A percentile compares a stretch with the other conserved stretches of the same genome.
Conservation (phyloP, 2,329 filamentous ascomycete species). For the Fusarium camptoceras region DNA sequence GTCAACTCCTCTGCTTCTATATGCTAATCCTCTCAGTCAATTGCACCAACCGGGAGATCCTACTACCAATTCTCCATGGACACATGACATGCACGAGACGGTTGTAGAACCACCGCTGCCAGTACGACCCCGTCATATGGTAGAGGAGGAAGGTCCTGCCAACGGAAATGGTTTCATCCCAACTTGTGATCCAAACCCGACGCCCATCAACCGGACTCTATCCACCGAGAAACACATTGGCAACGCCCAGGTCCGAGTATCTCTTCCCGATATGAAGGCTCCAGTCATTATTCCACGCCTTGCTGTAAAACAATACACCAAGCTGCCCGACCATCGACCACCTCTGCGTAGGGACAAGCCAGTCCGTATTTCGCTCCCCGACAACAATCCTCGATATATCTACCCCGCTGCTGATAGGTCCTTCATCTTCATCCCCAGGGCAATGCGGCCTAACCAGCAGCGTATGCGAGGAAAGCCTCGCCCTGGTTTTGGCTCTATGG, state of each 20-base stretch:
- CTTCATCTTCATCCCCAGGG: conserved; percentile 97
- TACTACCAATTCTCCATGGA: conserved; percentile 81
- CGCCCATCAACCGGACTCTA: conserved; percentile 79
- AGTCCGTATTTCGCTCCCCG: conserved; percentile 90
- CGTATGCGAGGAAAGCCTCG: conserved; percentile 76
- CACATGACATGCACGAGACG: conserved; percentile 92
- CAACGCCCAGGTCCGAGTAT: conserved; percentile 86
- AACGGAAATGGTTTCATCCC: conserved; percentile 67
- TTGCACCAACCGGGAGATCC: conserved; percentile 65
- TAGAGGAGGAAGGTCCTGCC: conserved; percentile 62
- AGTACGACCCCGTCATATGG: conserved; percentile 57
- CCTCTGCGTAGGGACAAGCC: conserved; percentile 96
- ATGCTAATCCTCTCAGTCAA: conserved; percentile 51
- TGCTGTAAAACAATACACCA: conserved; percentile 89
- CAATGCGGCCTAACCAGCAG: conserved; percentile 92
- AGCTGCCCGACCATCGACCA: conserved; percentile 92
- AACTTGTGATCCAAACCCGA: conserved; percentile 68
- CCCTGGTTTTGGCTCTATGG: conserved; percentile 75
- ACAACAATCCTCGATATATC: conserved; percentile 84
- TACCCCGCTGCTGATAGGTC: conserved; percentile 91
- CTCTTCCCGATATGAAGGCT: conserved; percentile 78
- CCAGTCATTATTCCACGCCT: conserved; percentile 79
- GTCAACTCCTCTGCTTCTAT: conserved; percentile 2
- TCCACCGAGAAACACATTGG: conserved; percentile 87
- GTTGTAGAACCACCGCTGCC: conserved; percentile 60